phyloP scores from a whole-genome alignment of 2,329 filamentous ascomycete genomes.

The Colletotrichum sp. region DNA sequence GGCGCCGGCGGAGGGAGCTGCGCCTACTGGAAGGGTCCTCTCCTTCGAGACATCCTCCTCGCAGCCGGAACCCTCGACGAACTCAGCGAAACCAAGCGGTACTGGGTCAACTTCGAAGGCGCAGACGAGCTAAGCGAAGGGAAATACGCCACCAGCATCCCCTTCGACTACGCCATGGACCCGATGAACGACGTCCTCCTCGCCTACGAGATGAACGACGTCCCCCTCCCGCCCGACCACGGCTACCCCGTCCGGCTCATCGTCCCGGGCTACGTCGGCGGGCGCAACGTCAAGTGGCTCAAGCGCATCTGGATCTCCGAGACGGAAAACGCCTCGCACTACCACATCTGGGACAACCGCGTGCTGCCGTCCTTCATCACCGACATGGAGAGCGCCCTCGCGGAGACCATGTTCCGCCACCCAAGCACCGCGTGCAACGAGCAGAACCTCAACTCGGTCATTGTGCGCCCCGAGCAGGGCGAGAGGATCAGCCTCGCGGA shows the following conservation, averaged over 20 bases:
- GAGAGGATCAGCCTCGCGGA: conserved; percentile 44
- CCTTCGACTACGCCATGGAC: conserved; percentile 54
- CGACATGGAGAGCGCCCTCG: conserved; percentile 52
- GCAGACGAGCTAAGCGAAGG: conserved; percentile 51
- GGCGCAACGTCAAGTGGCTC: conserved; percentile 53
- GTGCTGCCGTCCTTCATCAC: conserved; percentile 56
- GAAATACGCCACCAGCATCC: conserved; percentile 53
- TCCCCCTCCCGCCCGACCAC: conserved; percentile 47
- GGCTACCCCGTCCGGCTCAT: conserved; percentile 47
- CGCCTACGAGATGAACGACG: conserved; percentile 52
- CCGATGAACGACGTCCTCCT: conserved; percentile 52
- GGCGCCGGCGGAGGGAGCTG: conserved; percentile 49
- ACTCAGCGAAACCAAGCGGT: conserved; percentile 2
- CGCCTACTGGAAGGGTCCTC: conserved; percentile 55
- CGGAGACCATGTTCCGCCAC: conserved; percentile 50
- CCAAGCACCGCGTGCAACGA: conserved; percentile 53
- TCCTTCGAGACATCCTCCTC: conserved; percentile 49
- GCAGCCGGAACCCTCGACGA: conserved; percentile 38
- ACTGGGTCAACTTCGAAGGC: conserved; percentile 56
- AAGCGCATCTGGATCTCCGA: conserved; percentile 43
- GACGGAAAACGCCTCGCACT: conserved; percentile 48
- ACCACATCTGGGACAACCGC: conserved; percentile 56
- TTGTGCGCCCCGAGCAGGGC: conserved; percentile 49
- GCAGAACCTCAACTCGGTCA: conserved; percentile 54
- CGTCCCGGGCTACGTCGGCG: conserved; percentile 49